Percentiles rank a stretch among this genome's conserved stretches.
Evolutionary conservation across 2,329 filamentous ascomycete species (phyloP).

Genomic region (Diatrype stigma): DNA sequence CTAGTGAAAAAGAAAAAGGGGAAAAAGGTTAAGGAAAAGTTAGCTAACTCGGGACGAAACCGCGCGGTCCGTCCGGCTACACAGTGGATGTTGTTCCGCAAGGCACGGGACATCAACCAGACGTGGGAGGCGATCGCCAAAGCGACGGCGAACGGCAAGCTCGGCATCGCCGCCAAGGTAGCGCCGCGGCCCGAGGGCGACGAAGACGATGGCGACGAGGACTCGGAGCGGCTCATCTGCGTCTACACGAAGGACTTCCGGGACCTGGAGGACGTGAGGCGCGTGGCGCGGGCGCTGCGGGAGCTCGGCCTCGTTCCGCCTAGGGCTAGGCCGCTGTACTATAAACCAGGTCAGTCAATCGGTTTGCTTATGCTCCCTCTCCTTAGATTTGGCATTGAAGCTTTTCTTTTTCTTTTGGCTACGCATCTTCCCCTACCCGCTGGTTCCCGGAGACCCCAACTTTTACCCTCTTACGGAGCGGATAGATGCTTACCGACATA

Average conservation of each 20-base stretch:
- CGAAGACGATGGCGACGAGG: slow-evolving; percentile 36
- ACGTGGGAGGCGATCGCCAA: slow-evolving; percentile 64
- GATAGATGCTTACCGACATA: slow-evolving; percentile 1
- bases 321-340: slow-evolving; percentile 58
- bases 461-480: too few species aligned
- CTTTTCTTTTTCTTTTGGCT: too few species aligned
- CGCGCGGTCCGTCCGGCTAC: background rate
- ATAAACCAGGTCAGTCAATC: slow-evolving; percentile 62
- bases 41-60: background rate
- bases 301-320: slow-evolving; percentile 56
- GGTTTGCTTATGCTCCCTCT: background rate
- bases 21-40: too few species aligned
- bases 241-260: slow-evolving; percentile 75
- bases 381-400: too few species aligned
- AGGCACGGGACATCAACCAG: slow-evolving; percentile 49
- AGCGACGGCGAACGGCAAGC: slow-evolving; percentile 62
- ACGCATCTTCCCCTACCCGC: background rate
- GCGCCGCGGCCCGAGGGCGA: slow-evolving; percentile 47
- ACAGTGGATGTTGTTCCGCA: slow-evolving; percentile 70
- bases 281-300: slow-evolving; percentile 61
- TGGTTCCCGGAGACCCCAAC: too few species aligned
- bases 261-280: slow-evolving; percentile 62
- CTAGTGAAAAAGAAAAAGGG: too few species aligned
- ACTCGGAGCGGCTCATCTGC: slow-evolving; percentile 60
- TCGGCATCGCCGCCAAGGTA: slow-evolving; percentile 73